Percentiles rank a stretch among this genome's conserved stretches.
Evolutionary conservation across 352 stramenopile species (phyloP).

Genomic region (Thraustochytrium sp.): DNA sequence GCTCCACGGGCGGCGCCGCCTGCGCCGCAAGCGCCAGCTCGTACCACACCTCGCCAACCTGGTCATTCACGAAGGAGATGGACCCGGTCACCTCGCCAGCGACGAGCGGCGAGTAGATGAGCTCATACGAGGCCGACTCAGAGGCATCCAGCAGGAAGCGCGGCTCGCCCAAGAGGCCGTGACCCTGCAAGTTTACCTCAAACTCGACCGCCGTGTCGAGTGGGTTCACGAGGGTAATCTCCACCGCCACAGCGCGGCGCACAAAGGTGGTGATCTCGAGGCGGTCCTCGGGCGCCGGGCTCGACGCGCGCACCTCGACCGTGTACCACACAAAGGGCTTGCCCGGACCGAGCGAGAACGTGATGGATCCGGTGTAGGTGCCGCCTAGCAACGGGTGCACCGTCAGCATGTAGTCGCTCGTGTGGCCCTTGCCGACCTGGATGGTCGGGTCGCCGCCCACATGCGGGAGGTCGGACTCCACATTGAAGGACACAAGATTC

Average conservation of each 20-base stretch:
- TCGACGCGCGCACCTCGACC: constrained; percentile 70
- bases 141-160: constrained; percentile 65
- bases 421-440: constrained; percentile 51
- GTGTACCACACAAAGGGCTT: constrained; percentile 86
- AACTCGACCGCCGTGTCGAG: constrained; percentile 73
- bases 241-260: constrained; percentile 70
- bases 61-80: constrained; percentile 77
- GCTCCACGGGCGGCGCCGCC: constrained; percentile 52
- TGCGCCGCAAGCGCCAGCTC: constrained; percentile 67
- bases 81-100: constrained; percentile 63
- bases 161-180: constrained; percentile 70
- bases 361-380: constrained; percentile 82
- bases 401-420: constrained; percentile 67
- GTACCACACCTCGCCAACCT: constrained; percentile 89
- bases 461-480: constrained; percentile 84
- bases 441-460: constrained; percentile 65
- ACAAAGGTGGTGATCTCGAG: constrained; percentile 74
- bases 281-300: constrained; percentile 65
- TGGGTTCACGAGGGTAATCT: constrained; percentile 81
- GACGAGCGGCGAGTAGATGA: constrained; percentile 79
- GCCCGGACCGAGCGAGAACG: constrained; percentile 73
- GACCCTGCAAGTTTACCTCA: constrained; percentile 68
- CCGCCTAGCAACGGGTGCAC: constrained; percentile 78
- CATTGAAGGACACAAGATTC: constrained; percentile 60
- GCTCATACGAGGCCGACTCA: constrained; percentile 72